Evolutionary conservation across 495 filamentous ascomycete species (phyloP).

Genomic region (Daldinia loculata): DNA sequence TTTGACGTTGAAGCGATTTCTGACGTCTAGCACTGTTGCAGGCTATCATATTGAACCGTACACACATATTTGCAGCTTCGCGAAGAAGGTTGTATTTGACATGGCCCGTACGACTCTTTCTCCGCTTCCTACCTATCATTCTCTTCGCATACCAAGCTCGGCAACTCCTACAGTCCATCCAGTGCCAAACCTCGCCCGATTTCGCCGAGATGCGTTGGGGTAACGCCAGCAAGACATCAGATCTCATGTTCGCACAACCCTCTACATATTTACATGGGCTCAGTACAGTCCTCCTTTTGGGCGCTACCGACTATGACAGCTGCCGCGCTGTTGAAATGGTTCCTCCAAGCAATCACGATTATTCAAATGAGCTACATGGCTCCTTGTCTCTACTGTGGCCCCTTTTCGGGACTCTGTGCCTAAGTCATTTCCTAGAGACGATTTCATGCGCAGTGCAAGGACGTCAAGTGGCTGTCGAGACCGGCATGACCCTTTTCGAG

Average conservation of each 20-base stretch:
- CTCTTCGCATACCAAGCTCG: conserved; percentile 75
- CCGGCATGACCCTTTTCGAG: conserved; percentile 96
- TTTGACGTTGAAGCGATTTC: conserved; percentile 42
- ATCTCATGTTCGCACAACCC: conserved; percentile 76
- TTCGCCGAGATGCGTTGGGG: conserved; percentile 79
- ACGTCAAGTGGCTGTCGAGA: conserved; percentile 79
- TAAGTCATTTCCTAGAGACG: conserved; percentile 89
- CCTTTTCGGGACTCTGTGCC: conserved; percentile 79
- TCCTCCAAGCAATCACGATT: conserved; percentile 52
- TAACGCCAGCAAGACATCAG: conserved; percentile 67
- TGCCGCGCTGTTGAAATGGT: conserved; percentile 79
- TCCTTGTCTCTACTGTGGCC: conserved; percentile 90
- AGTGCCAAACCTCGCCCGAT: conserved; percentile 87
- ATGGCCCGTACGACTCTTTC: conserved; percentile 73
- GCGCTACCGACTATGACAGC: conserved; percentile 70
- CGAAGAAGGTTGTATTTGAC: conserved; percentile 75
- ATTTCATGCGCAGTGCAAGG: conserved; percentile 90
- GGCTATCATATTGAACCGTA: conserved; percentile 88
- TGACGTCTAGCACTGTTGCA: conserved; percentile 17
- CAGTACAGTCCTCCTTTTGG: conserved; percentile 73
- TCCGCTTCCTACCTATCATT: conserved; percentile 80
- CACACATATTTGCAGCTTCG: conserved; percentile 90
- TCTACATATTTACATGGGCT: conserved; percentile 75
- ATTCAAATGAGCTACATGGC: conserved; percentile 63
- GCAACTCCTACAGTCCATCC: conserved; percentile 80